Evolutionary conservation across 2,329 filamentous ascomycete species (phyloP).

Genomic region (Calycina marina): DNA sequence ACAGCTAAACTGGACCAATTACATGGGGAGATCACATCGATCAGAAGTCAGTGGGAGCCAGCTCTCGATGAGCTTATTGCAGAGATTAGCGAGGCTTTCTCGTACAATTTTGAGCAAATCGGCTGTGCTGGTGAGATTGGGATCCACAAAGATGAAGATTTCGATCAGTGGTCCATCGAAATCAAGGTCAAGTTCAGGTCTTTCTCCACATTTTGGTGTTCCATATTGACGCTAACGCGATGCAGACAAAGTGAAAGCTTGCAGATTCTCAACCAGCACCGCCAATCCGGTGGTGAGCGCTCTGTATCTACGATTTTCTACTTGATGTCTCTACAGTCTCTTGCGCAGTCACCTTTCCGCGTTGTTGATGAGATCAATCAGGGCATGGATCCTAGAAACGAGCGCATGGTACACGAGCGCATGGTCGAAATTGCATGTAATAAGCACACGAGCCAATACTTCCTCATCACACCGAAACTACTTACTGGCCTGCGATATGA

Average conservation of each 20-base stretch:
- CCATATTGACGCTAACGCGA: conserved; percentile 3
- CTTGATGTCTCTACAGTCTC: conserved; percentile 90
- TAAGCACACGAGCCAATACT: conserved; percentile 72
- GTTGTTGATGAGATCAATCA: conserved; percentile 99
- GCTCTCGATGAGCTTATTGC: conserved; percentile 61
- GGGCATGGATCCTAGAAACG: conserved; percentile 97
- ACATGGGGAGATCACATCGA: conserved; percentile 41
- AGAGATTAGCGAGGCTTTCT: conserved; percentile 81
- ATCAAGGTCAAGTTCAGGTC: conserved; percentile 92
- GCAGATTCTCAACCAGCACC: conserved; percentile 75
- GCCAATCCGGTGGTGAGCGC: conserved; percentile 90
- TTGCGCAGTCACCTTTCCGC: conserved; percentile 89
- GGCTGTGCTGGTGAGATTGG: conserved; percentile 84
- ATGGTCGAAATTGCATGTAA: conserved; percentile 96
- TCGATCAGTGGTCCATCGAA: conserved; percentile 85
- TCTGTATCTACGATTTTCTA: conserved; percentile 98
- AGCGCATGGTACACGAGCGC: conserved; percentile 92
- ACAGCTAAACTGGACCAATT: conserved; percentile 40
- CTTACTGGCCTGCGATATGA: conserved; percentile 77
- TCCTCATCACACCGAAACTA: conserved; percentile 94
- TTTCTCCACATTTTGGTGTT: conserved; percentile 16
- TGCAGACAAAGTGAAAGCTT: conserved; percentile 66
- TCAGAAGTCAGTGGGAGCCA: conserved; percentile 71
- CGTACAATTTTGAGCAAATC: conserved; percentile 86
- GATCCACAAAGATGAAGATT: conserved; percentile 82